Conservation (phyloP, 305 asterid genomes). For the Fraxinus latifolia region DNA sequence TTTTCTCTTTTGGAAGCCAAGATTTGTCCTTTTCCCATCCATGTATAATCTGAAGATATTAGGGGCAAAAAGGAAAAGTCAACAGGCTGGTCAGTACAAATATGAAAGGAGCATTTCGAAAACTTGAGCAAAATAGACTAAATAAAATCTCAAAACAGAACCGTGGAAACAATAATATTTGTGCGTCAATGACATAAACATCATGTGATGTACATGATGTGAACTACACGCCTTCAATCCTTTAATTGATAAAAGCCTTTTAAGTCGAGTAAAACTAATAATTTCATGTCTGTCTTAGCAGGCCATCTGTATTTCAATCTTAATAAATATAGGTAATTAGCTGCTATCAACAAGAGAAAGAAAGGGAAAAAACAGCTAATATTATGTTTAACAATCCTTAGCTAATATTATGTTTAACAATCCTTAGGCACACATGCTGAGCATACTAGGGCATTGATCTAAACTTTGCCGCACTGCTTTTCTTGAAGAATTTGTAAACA, state of each 20-base stretch:
- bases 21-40: conserved; percentile 83
- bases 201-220: not conserved
- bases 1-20: conserved; percentile 83
- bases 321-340: not conserved
- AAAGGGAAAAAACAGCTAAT: not conserved
- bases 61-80: conserved; percentile 15
- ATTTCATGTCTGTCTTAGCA: not conserved
- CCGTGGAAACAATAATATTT: not conserved
- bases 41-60: conserved; percentile 53
- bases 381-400: not conserved
- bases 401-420: not conserved
- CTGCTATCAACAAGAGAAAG: not conserved
- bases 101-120: not conserved
- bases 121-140: not conserved
- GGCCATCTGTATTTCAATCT: not conserved
- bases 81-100: not conserved
- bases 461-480: not conserved
- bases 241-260: not conserved
- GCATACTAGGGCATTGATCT: not conserved
- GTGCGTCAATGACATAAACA: not conserved
- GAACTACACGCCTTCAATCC: not conserved
- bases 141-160: not conserved
- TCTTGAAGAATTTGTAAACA: not conserved
- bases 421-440: not conserved
- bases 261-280: not conserved